phyloP scores from a whole-genome alignment of 1,139 yeast genomes.

The Sugiyamaella pinicola region DNA sequence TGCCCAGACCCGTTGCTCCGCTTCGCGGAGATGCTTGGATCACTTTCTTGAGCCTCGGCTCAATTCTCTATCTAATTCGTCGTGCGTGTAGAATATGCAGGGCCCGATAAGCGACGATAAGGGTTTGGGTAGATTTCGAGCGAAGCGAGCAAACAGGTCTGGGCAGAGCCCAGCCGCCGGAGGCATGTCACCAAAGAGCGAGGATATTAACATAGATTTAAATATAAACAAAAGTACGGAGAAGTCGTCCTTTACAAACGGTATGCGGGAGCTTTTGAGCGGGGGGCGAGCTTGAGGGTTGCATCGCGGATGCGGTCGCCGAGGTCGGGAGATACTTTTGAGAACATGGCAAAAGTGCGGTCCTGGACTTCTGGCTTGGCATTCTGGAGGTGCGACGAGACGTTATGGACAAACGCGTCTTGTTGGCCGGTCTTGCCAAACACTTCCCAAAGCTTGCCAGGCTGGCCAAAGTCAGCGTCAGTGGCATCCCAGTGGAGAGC shows the following conservation, averaged over 20 bases:
- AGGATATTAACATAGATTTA: not conserved
- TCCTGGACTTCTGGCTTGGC: conserved; percentile 81
- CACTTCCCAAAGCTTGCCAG: conserved; percentile 68
- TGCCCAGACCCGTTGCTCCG: not conserved
- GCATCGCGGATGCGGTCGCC: conserved; percentile 66
- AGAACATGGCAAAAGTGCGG: conserved; percentile 74
- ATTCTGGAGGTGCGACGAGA: conserved; percentile 69
- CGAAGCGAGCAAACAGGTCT: conserved; percentile 2
- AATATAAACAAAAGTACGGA: not conserved
- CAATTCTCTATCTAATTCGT: too few relatives aligned
- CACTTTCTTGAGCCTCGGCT: too few relatives aligned
- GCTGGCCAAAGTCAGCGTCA: conserved; percentile 65
- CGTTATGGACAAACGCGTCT: conserved; percentile 78
- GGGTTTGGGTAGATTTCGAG: not conserved
- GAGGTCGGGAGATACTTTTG: conserved; percentile 69
- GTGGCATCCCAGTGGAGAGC: conserved; percentile 85
- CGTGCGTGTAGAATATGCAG: too few relatives aligned
- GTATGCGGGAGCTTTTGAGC: conserved; percentile 11
- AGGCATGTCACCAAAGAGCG: not conserved
- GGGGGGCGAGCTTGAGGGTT: conserved; percentile 56
- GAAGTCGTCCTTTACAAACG: conserved; percentile 14
- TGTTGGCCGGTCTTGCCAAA: conserved; percentile 69
- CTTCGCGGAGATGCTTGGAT: too few relatives aligned
- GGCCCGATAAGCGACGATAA: not conserved
- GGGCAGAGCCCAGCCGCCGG: conserved; percentile 4